Percentiles rank a stretch among this genome's conserved stretches.
Evolutionary conservation across 306 rosid species (phyloP).

Genomic region (Adenanthera pavonina): DNA sequence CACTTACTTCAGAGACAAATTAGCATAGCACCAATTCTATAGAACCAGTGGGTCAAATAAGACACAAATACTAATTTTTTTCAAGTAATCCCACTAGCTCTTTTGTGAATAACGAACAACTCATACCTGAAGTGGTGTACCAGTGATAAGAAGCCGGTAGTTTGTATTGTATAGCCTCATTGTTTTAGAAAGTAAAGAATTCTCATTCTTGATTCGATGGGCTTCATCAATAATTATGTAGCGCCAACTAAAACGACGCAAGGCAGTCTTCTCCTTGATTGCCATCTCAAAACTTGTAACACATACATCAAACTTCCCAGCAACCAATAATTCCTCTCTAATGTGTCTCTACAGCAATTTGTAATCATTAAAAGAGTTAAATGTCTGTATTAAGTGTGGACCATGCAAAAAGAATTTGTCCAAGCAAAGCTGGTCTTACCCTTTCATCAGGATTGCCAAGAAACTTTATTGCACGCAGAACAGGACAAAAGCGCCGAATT

Average conservation of each 20-base stretch:
- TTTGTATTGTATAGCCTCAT: conserved; percentile 92
- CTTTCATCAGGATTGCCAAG: conserved; percentile 99
- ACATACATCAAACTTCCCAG: conserved; percentile 94
- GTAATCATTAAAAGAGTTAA: conserved; percentile 20
- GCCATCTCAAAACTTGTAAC: conserved; percentile 99
- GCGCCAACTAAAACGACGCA: conserved; percentile 97
- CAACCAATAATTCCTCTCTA: conserved; percentile 85
- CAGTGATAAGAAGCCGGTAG: conserved; percentile 93
- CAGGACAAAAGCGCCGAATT: conserved; percentile 92
- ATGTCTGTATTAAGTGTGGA: neutral
- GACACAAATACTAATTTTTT: neutral
- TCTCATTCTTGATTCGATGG: conserved; percentile 97
- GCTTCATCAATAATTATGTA: conserved; percentile 97
- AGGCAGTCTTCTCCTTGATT: conserved; percentile 84
- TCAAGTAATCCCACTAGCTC: neutral
- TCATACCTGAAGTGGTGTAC: conserved; percentile 94
- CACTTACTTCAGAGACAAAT: conserved; percentile 11
- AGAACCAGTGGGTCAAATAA: conserved; percentile 3
- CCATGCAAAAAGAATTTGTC: conserved; percentile 20
- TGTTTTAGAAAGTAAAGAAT: conserved; percentile 92
- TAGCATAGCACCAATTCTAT: neutral
- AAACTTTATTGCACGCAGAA: conserved; percentile 82
- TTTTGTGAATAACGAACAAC: conserved; percentile 30
- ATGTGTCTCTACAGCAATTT: conserved; percentile 70
- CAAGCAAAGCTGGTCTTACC: conserved; percentile 51